These are phyloP conservation scores for Didymella glomerata DNA, from an alignment of 2,329 filamentous ascomycete genomes.

Conservation along the genomic window DNA sequence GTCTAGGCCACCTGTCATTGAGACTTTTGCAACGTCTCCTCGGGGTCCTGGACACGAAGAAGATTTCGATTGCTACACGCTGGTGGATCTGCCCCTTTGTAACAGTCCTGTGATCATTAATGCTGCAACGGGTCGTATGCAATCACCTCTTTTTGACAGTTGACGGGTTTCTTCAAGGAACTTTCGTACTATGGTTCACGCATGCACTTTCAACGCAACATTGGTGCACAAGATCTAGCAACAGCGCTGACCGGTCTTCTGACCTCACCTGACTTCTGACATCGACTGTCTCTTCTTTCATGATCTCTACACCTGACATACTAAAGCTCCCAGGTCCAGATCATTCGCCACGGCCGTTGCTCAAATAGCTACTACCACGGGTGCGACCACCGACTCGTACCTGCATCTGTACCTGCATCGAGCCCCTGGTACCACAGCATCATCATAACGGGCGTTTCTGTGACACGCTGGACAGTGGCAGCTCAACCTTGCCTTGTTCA, in stretches of 20 bases:
- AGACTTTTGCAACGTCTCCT: background rate
- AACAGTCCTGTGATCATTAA: conserved; percentile 2
- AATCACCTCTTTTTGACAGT: conserved; percentile 34
- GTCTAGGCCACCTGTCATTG: conserved; percentile 11
- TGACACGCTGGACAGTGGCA: conserved; percentile 17
- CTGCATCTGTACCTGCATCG: conserved; percentile 28
- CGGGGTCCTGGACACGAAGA: background rate
- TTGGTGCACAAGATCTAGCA: conserved; percentile 1
- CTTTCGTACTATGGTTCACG: conserved; percentile 17
- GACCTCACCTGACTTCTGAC: conserved; percentile 20
- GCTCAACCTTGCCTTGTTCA: conserved; percentile 25
- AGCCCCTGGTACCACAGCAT: conserved; percentile 24
- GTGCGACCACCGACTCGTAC: conserved; percentile 19
- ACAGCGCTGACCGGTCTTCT: conserved; percentile 13
- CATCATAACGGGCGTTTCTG: conserved; percentile 21
- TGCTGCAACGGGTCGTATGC: conserved; percentile 15
- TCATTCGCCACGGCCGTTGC: conserved; percentile 16
- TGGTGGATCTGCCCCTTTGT: conserved; percentile 10
- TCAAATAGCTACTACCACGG: conserved; percentile 22
- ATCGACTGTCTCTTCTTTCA: background rate
- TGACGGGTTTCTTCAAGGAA: conserved; percentile 30
- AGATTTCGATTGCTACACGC: conserved; percentile 1
- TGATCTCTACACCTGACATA: background rate
- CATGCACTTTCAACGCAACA: conserved; percentile 5
- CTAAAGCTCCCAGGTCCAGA: background rate